phyloP scores from a whole-genome alignment of 148 eudicot genomes.

The Diospyros kaki region DNA sequence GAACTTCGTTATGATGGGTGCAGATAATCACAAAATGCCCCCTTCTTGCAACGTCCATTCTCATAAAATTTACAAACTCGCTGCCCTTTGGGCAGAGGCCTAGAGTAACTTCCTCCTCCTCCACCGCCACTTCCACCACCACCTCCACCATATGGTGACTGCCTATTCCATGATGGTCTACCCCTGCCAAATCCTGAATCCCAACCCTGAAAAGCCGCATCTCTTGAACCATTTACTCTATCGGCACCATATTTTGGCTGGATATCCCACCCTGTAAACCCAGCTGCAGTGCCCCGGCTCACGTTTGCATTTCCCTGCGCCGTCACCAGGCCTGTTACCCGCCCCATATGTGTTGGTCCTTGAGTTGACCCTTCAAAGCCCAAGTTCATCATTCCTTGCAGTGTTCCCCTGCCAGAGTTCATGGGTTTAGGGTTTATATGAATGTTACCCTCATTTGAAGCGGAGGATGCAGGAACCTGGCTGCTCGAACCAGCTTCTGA shows the following conservation, averaged over 20 bases:
- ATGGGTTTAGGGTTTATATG: slow-evolving; percentile 10
- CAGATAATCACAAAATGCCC: slow-evolving; percentile 70
- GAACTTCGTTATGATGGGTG: slow-evolving; percentile 44
- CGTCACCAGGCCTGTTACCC: slow-evolving; percentile 36
- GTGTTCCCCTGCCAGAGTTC: slow-evolving; percentile 23
- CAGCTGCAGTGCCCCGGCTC: slow-evolving; percentile 29
- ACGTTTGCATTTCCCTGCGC: slow-evolving; percentile 23
- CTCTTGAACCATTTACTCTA: slow-evolving; percentile 47
- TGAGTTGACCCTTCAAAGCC: slow-evolving; percentile 41
- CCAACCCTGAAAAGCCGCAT: slow-evolving; percentile 35
- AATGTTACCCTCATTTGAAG: slow-evolving; percentile 16
- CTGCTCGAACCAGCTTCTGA: slow-evolving; percentile 28
- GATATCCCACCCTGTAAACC: slow-evolving; percentile 31
- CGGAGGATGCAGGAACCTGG: slow-evolving; percentile 14
- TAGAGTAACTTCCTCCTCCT: slow-evolving; percentile 43
- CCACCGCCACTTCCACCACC: slow-evolving; percentile 15
- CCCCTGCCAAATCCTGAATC: slow-evolving; percentile 46
- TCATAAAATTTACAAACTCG: slow-evolving; percentile 78
- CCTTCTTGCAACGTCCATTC: slow-evolving; percentile 70
- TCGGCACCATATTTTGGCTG: slow-evolving; percentile 31
- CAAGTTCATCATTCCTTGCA: slow-evolving; percentile 31
- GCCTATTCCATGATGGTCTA: slow-evolving; percentile 53
- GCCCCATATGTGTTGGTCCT: slow-evolving; percentile 38
- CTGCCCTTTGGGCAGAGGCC: slow-evolving; percentile 54
- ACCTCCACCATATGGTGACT: slow-evolving; percentile 26